These are phyloP conservation scores for Naganishia sp. DNA, from an alignment of 1,284 basidiomycete genomes.

Conservation along the genomic window DNA sequence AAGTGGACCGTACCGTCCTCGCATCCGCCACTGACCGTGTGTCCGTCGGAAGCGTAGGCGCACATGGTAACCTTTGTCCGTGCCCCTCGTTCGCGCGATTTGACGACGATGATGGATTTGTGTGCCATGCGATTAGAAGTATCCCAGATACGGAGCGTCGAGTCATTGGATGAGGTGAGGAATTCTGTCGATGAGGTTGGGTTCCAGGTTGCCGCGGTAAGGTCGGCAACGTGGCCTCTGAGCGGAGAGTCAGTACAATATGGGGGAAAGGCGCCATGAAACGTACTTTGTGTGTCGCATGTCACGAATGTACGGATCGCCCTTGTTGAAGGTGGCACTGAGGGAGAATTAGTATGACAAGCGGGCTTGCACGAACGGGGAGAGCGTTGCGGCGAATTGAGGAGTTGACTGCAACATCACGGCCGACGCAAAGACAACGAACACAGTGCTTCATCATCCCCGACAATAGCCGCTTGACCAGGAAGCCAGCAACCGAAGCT, in stretches of 20 bases:
- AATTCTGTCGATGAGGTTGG: constrained; percentile 79
- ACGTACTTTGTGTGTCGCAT: constrained; percentile 92
- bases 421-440: too few species aligned
- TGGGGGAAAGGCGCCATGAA: neutral
- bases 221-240: constrained; percentile 91
- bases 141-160: constrained; percentile 95
- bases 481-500: too few species aligned
- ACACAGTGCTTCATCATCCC: too few species aligned
- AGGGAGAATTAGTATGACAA: neutral
- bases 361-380: neutral
- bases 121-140: constrained; percentile 83
- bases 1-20: constrained; percentile 87
- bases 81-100: constrained; percentile 92
- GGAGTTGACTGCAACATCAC: too few species aligned
- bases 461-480: too few species aligned
- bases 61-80: constrained; percentile 88
- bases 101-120: constrained; percentile 90
- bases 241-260: neutral
- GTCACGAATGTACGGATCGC: constrained; percentile 96
- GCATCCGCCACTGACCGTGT: constrained; percentile 79
- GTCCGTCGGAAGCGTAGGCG: constrained; percentile 81
- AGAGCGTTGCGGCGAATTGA: neutral
- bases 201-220: constrained; percentile 88
- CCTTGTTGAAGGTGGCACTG: constrained; percentile 86
- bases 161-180: constrained; percentile 91